phyloP scores from a whole-genome alignment of 2,329 filamentous ascomycete species.

The Hymenoscyphus fraxineus region DNA sequence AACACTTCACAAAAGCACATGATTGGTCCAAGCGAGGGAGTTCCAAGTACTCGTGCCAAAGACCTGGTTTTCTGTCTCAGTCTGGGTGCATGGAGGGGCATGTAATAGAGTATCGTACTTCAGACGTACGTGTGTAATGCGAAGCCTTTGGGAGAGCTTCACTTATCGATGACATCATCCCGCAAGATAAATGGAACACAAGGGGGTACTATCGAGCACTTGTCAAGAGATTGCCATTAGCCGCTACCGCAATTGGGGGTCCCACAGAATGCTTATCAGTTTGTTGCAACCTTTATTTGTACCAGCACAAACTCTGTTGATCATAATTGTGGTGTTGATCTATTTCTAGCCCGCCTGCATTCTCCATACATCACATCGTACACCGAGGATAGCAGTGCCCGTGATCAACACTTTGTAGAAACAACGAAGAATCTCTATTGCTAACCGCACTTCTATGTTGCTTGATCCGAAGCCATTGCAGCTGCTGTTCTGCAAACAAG shows the following conservation, averaged over 20 bases:
- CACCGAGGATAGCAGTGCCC: no score
- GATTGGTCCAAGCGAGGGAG: neutral
- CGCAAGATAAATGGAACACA: neutral
- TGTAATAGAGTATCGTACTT: neutral
- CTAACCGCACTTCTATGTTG: neutral
- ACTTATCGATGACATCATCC: conserved; percentile 2
- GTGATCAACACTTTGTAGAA: neutral
- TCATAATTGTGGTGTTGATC: no score
- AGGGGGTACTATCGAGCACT: no score
- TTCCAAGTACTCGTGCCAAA: neutral
- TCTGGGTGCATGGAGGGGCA: neutral
- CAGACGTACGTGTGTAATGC: no score
- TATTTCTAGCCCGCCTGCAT: no score
- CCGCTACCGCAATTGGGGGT: no score
- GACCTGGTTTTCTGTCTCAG: neutral
- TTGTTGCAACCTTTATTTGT: no score
- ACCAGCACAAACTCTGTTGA: no score
- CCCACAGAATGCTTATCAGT: no score
- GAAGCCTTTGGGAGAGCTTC: neutral
- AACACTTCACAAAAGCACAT: neutral
- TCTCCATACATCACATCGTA: no score
- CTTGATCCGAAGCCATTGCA: neutral
- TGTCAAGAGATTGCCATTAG: no score
- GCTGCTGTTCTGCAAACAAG: neutral
- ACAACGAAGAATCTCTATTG: neutral